phyloP scores from a whole-genome alignment of 2,329 filamentous ascomycete genomes.

The Calonectria hongkongensis region DNA sequence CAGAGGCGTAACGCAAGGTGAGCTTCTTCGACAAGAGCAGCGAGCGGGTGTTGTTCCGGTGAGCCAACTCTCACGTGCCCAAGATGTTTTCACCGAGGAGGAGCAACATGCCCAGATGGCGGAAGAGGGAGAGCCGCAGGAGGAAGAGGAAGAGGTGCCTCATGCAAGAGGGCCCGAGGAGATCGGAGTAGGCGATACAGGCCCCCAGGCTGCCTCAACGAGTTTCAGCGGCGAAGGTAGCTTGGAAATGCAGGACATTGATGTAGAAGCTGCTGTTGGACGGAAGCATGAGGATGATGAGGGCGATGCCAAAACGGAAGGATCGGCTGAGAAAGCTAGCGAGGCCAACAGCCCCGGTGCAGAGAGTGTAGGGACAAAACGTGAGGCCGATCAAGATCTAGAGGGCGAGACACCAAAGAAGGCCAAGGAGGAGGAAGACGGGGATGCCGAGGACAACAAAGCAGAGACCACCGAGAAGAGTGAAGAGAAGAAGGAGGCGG shows the following conservation, averaged over 20 bases:
- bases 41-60: constrained; percentile 86
- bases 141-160: constrained; percentile 77
- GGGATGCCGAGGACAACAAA: constrained; percentile 29
- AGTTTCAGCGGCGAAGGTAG: constrained; percentile 63
- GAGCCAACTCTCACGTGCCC: constrained; percentile 72
- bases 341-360: constrained; percentile 56
- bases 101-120: constrained; percentile 53
- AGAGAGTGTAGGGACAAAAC: constrained; percentile 68
- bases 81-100: constrained; percentile 56
- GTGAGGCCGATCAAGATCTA: constrained; percentile 72
- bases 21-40: constrained; percentile 90
- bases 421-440: constrained; percentile 65
- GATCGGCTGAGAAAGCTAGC: constrained; percentile 51
- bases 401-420: constrained; percentile 68
- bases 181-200: constrained; percentile 91
- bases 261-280: constrained; percentile 77
- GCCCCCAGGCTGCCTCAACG: constrained; percentile 76
- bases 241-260: constrained; percentile 73
- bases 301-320: constrained; percentile 40
- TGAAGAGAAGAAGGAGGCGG: constrained; percentile 36
- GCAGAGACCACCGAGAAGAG: constrained; percentile 28
- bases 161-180: constrained; percentile 90
- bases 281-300: constrained; percentile 64
- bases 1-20: constrained; percentile 85
- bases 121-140: constrained; percentile 60